Percentiles rank a stretch among this genome's conserved stretches.
Conservation (phyloP, 2,329 filamentous ascomycete species). For the Sporothrix luriei region DNA sequence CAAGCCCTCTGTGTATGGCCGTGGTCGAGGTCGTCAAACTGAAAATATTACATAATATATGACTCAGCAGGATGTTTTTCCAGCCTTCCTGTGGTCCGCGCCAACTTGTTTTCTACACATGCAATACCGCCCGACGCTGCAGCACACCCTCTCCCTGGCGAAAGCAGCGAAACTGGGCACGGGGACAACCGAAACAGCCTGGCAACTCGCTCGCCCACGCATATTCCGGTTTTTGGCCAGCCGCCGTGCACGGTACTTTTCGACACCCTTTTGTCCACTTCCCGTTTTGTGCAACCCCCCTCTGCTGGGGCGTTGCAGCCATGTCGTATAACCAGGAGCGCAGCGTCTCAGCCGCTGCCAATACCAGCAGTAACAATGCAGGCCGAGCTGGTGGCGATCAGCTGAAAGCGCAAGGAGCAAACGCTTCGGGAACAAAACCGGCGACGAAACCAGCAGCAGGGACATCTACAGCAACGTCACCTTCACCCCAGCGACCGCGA, state of each 20-base stretch:
- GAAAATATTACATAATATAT: not conserved
- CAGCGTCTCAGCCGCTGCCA: not conserved
- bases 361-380: not conserved
- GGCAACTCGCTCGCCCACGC: not conserved
- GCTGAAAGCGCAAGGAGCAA: not conserved
- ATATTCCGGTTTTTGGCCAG: not conserved
- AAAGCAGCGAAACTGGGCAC: conserved; percentile 14
- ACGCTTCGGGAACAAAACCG: not conserved
- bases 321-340: conserved; percentile 17
- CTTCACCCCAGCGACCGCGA: conserved; percentile 46
- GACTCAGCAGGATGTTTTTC: too few species aligned
- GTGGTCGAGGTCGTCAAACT: not conserved
- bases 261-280: not conserved
- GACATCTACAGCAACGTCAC: too few species aligned
- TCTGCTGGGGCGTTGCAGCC: not conserved
- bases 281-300: not conserved
- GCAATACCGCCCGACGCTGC: not conserved
- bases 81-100: not conserved
- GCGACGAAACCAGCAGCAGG: conserved; percentile 31
- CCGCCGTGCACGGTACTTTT: not conserved
- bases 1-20: not conserved
- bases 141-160: conserved; percentile 18
- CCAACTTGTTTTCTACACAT: conserved; percentile 7
- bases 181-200: conserved; percentile 5
- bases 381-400: not conserved